Percentiles rank a stretch among this genome's conserved stretches.
Conservation (phyloP, 768 basidiomycete genomes). For the Galerina sulciceps region DNA sequence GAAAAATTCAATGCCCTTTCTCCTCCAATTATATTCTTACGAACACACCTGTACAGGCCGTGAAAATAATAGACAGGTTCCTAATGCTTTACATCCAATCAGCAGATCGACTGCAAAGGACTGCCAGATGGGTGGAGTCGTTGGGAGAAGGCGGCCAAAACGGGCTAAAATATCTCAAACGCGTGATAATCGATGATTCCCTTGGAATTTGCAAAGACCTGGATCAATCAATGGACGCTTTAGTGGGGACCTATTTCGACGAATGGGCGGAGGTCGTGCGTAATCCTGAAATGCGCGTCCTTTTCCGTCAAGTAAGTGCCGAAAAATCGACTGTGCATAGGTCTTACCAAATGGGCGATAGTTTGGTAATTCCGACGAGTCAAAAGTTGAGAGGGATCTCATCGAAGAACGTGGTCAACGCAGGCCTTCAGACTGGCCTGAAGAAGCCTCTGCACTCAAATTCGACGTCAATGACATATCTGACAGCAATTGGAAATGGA, state of each 20-base stretch:
- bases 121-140: slow-evolving; percentile 73
- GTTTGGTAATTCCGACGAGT: slow-evolving; percentile 67
- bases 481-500: slow-evolving; percentile 61
- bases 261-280: slow-evolving; percentile 73
- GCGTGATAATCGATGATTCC: slow-evolving; percentile 70
- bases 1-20: not conserved
- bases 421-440: slow-evolving; percentile 73
- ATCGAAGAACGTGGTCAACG: slow-evolving; percentile 65
- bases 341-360: slow-evolving; percentile 47
- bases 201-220: slow-evolving; percentile 74
- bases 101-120: slow-evolving; percentile 72
- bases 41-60: slow-evolving; percentile 5
- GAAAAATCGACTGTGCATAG: not conserved
- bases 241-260: slow-evolving; percentile 67
- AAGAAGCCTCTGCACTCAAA: slow-evolving; percentile 52
- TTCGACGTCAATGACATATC: slow-evolving; percentile 44
- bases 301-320: slow-evolving; percentile 19
- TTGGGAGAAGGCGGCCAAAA: slow-evolving; percentile 59
- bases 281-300: slow-evolving; percentile 24
- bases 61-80: slow-evolving; percentile 68
- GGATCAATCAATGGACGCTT: slow-evolving; percentile 66
- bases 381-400: slow-evolving; percentile 47
- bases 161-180: slow-evolving; percentile 60
- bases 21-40: not conserved
- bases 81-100: slow-evolving; percentile 73